These are phyloP conservation scores for Talaromyces borbonicus DNA, from an alignment of 495 filamentous ascomycete genomes.

Conservation along the genomic window DNA sequence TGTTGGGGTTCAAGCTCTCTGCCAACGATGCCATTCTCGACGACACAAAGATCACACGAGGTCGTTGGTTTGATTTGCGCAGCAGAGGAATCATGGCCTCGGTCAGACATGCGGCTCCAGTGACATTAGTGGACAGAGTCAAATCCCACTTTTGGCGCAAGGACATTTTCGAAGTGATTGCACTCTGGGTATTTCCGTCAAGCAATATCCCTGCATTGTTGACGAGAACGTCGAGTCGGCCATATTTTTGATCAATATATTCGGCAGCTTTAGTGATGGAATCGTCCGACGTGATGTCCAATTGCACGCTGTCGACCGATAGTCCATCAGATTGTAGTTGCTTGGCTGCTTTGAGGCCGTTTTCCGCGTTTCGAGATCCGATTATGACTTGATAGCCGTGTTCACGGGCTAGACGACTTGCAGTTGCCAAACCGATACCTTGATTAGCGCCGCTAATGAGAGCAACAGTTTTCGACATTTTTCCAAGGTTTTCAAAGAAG, in stretches of 20 bases:
- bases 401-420: constrained; percentile 2
- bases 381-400: constrained; percentile 11
- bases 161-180: neutral
- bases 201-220: constrained; percentile 25
- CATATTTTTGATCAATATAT: constrained; percentile 18
- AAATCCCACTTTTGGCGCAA: constrained; percentile 14
- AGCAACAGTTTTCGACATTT: constrained; percentile 5
- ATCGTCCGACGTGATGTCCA: constrained; percentile 27
- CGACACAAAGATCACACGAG: constrained; percentile 23
- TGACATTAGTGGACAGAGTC: constrained; percentile 21
- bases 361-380: constrained; percentile 9
- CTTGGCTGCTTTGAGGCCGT: constrained; percentile 5
- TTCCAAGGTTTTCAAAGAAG: constrained; percentile 1
- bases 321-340: neutral
- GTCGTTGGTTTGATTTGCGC: constrained; percentile 14
- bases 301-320: constrained; percentile 1
- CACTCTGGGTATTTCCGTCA: neutral
- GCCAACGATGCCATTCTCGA: constrained; percentile 15
- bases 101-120: constrained; percentile 16
- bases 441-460: constrained; percentile 8
- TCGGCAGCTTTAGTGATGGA: constrained; percentile 24
- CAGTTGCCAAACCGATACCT: constrained; percentile 8
- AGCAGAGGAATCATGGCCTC: constrained; percentile 22
- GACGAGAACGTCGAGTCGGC: constrained; percentile 31
- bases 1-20: constrained; percentile 10